phyloP scores from a whole-genome alignment of 1,284 basidiomycete genomes.

The Irpex rosettiformis region DNA sequence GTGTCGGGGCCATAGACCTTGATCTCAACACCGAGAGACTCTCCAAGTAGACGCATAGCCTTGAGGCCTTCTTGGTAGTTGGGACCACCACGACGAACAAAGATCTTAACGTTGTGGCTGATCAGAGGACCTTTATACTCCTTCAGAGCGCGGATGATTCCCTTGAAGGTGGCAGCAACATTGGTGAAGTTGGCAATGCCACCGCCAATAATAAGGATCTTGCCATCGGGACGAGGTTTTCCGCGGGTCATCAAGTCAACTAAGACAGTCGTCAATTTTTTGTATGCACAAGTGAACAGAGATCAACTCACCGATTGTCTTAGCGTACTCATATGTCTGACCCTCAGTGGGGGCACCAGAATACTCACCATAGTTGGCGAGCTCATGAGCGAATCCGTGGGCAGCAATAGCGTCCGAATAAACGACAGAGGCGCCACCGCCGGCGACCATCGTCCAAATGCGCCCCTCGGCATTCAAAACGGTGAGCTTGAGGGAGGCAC shows the following conservation, averaged over 20 bases:
- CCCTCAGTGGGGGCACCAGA: slow-evolving; percentile 97
- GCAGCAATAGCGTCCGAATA: slow-evolving; percentile 97
- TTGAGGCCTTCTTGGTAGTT: slow-evolving; percentile 99
- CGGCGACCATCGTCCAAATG: slow-evolving; percentile 99
- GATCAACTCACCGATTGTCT: slow-evolving; percentile 80
- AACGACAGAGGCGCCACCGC: slow-evolving; percentile 78
- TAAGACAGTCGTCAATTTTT: slow-evolving; percentile 16
- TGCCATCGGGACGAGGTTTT: slow-evolving; percentile 79
- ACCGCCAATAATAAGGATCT: slow-evolving; percentile 99
- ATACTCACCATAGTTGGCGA: slow-evolving; percentile 99
- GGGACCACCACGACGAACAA: slow-evolving; percentile 96
- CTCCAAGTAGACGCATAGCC: slow-evolving; percentile 97
- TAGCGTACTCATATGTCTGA: slow-evolving; percentile 99
- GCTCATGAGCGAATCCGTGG: slow-evolving; percentile 94
- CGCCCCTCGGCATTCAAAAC: slow-evolving; percentile 94
- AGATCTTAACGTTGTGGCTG: slow-evolving; percentile 87
- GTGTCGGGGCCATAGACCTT: slow-evolving; percentile 97
- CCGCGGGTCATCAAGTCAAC: slow-evolving; percentile 97
- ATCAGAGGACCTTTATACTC: slow-evolving; percentile 88
- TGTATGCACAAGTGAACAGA: background rate
- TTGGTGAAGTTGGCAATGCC: slow-evolving; percentile 99
- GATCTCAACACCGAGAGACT: slow-evolving; percentile 96
- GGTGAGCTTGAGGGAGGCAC: slow-evolving; percentile 97
- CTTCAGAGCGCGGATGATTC: slow-evolving; percentile 96
- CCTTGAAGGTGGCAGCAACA: slow-evolving; percentile 99